Base-by-base conservation (phyloP, 2,329 filamentous ascomycete species). In the Arthrobotrys pseudoclavata region DNA sequence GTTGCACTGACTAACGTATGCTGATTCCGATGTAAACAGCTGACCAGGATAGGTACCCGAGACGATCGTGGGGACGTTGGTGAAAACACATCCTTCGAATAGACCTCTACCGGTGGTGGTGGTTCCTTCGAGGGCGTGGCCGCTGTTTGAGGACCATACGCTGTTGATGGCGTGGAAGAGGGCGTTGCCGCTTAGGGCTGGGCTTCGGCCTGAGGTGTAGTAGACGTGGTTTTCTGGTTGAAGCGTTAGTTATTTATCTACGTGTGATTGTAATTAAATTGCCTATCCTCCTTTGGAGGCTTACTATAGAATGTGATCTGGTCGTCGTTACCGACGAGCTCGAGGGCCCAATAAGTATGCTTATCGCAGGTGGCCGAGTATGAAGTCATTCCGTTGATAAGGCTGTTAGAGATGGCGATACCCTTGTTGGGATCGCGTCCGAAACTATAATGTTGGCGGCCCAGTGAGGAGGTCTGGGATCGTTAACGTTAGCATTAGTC, bases 161-260 rank as follows among this genome's bases (percentile, higher is more conserved):
- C 81, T 83, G 79, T 83, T 83, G 37, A 83, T 81, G 3, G 82
- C 82, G 69, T 83, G 82, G 66, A 83, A 83, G 18, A 85, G 80
- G 0, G 82, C 82, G 15, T 71, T 80, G 18, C 81, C 81, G n/a
- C 79, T 81, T 0, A 82, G 79, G 4, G 81, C 81, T 3, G 81
- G 82, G 50, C 80, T 78, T 40, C 81, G 81, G 47, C 82, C 82
- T 10, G 79, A 71, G 9, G 79, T 81, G 45, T 79, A 75, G 77
- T 79, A 79, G 29, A 81, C 64, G 67, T 80, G 77, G 79, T 81
- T 81, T 55, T 80, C 79, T 64, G 64, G 13, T 29, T 3, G n/a
- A n/a, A 9, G 20, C 1, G 3, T 29, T 18, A 4, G 22, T 61
- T 15, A 45, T 34, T 20, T 0, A 4, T 13, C 22, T 22, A n/a